Base-by-base conservation (phyloP, 2,329 filamentous ascomycete species). In the Massarina eburnea region DNA sequence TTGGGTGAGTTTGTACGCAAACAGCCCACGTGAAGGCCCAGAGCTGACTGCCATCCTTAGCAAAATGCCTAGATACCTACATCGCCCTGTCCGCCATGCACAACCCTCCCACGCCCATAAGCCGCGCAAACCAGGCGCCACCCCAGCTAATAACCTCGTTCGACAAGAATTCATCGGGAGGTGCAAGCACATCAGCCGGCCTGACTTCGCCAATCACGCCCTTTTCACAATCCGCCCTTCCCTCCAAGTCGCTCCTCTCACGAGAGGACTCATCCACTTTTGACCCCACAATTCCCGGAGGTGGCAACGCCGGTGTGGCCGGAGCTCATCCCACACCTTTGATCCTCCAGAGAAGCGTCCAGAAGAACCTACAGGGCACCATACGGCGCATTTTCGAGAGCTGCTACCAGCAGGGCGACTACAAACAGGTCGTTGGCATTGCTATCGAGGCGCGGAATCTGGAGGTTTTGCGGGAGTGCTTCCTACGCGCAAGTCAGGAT, bases 51-150 rank as follows among this genome's bases (percentile, higher is more conserved):
- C 46, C 42, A 43, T 38, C 45, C 49, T 20, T 49, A 83, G 82
- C 92, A 49, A 96, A 95, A 80, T 99, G 94, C 68, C 84, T 99
- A 65, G 94, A 99, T 73, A 95, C 95, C 56, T 99, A 96, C 76
- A 96, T 99, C 65, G 85, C 89, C 48, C 80, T 91, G 41, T 86
- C 83, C 40, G 82, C 82, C 48, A 75, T 81, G 67, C 76, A 78
- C 68, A 78, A 78, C 74, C 73, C 78, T 51, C 68, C 80, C 54
- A 62, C 75, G 42, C 72, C 73, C 29, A 68, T 76, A 27, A 76
- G 73, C 49, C 76, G 70, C 48, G 73, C 71, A 45, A 76, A 69
- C 51, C 73, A 79, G 51, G 68, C 73, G 33, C 76, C 86, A 27
- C 81, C 84, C n/a, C 81, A 89, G 61, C 77, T 95, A 37, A 86